Conservation (phyloP, 1,139 yeast species). For the Pichia kudriavzevii region DNA sequence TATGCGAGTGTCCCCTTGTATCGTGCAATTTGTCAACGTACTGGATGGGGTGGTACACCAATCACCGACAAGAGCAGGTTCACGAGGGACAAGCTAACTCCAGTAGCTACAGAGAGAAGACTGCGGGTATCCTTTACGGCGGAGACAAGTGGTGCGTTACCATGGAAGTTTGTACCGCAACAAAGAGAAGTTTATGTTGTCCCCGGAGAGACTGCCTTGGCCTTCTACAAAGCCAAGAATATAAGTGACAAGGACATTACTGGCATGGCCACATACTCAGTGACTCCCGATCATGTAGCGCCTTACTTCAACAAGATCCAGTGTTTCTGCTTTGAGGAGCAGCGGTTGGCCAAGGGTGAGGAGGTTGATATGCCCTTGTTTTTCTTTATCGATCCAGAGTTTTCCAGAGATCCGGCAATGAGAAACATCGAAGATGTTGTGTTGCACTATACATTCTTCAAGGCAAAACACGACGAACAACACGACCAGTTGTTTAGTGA, state of each 20-base stretch:
- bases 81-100: slow-evolving; percentile 80
- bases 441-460: slow-evolving; percentile 87
- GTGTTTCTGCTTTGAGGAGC: slow-evolving; percentile 98
- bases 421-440: slow-evolving; percentile 85
- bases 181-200: slow-evolving; percentile 88
- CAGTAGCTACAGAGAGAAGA: slow-evolving; percentile 80
- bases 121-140: slow-evolving; percentile 82
- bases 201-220: slow-evolving; percentile 97
- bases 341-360: slow-evolving; percentile 87
- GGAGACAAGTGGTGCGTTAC: slow-evolving; percentile 83
- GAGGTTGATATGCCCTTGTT: slow-evolving; percentile 99
- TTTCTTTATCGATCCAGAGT: slow-evolving; percentile 97
- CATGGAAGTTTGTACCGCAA: slow-evolving; percentile 94
- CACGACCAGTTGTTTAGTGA: slow-evolving; percentile 21
- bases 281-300: slow-evolving; percentile 93
- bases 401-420: slow-evolving; percentile 91
- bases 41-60: slow-evolving; percentile 96
- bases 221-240: slow-evolving; percentile 90
- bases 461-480: slow-evolving; percentile 35
- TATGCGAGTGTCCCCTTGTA: slow-evolving; percentile 93
- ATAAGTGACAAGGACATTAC: slow-evolving; percentile 80
- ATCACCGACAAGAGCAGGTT: slow-evolving; percentile 75
- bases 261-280: slow-evolving; percentile 97
- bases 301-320: slow-evolving; percentile 95
- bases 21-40: slow-evolving; percentile 85